Evolutionary conservation across 176 grass and related monocot species (phyloP), one percentile per base, ranked within the genome.

Genomic region (Phoenix roebelenii): DNA sequence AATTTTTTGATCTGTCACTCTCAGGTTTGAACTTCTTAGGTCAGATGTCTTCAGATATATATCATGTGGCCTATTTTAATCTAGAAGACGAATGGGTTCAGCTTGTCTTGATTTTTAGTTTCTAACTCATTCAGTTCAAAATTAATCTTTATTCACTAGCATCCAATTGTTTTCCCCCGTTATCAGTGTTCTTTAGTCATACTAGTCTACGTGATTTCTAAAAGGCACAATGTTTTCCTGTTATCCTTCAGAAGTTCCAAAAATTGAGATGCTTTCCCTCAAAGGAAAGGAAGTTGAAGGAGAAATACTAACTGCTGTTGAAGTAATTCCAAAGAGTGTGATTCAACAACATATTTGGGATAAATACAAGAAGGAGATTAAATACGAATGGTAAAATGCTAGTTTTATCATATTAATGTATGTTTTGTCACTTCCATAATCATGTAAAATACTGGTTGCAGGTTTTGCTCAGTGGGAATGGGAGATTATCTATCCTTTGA

Each of bases 291-390:
- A 77, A 28, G 74, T 98, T 58, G 93, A 98, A 70, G 83, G 93
- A 73, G 87, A 98, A 59, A 73, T 63, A 66, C 76, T 98, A 26
- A 80, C 72, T 28, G 73, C 62, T 73, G 57, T 80, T 80, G 78
- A 98, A 78, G 69, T 77, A 67, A 79, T 92, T 83, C 87, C 93
- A 22, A 62, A 68, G 25, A 83, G 50, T 23, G 87, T 80, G 56
- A 67, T 82, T 73, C 84, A 92, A 73, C 73, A 75, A 77, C 82
- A 85, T 79, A 59, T 91, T 74, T 91, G 93, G 93, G 60, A 66
- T 52, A 96, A 80, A 54, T 98, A 91, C 77, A 91, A 98, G 81
- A 92, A 85, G 76, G 93, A 92, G 82, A 88, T 88, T 50, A 82
- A 67, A 54, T 98, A 98, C 60, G 72, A 88, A 74, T 98, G 93